Evolutionary conservation across 192 early-diverging fungal species (phyloP), one percentile per base, ranked within the genome.

Genomic region (Backusella westeae): DNA sequence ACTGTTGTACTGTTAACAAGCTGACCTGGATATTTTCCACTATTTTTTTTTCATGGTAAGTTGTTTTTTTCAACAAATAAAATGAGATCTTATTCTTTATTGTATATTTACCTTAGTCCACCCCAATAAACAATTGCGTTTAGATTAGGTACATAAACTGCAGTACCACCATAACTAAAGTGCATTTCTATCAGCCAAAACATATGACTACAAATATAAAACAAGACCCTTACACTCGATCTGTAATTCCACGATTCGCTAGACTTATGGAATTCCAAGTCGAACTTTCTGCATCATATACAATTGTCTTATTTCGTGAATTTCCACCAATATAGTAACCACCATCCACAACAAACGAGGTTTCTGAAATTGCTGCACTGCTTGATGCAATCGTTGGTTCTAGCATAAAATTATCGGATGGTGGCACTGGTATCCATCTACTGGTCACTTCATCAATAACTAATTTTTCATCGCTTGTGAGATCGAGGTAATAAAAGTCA

Each of bases 141-240:
- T 69, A 23, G n/a, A 19, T 69, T 69, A 36, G 67, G 67, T 41
- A 41, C 36, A 69, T 38, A 39, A 12, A 69, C 68, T 41, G 68
- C 68, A 21, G 68, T 69, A 39, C 68, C 68, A 35, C 19, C 38
- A 69, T 23, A 41, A 69, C 68, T 69, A 69, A 69, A 68, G 17
- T 68, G 35, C 68, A 69, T 69, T 69, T 35, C 67, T 17, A 35
- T 34, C 19, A 34, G 32, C 17, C 19, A 63, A 63, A 63, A 14
- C 52, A 63, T 63, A 63, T 63, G 56, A 63, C 56, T 29, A 26
- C 6, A 63, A 3, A 63, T 63, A 63, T n/a, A n/a, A 49, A 63
- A 63, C 56, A 63, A 63, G 53, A 4, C 21, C 26, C 56, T 63
- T 63, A 63, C 56, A 63, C 36, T 23, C 21, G 7, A 41, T 9